Conservation (phyloP, 192 early-diverging fungal species). For the Coemansia sp. region DNA sequence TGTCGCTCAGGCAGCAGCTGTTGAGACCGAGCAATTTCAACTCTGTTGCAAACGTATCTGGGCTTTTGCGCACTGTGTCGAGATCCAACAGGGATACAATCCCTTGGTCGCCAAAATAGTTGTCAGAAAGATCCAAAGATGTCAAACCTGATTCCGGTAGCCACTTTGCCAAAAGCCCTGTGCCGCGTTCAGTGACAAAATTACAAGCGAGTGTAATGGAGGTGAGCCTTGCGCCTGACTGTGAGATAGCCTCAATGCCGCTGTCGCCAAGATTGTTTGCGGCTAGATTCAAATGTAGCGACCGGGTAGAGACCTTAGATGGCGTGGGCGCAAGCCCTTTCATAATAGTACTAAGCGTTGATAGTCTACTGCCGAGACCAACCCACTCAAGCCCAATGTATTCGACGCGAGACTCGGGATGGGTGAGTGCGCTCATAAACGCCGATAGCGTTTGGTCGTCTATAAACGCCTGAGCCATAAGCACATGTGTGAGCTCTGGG, state of each 20-base stretch:
- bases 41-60: conserved; percentile 12
- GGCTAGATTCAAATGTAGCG: conserved; percentile 44
- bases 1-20: conserved; percentile 51
- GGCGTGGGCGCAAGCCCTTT: conserved; percentile 11
- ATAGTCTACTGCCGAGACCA: conserved; percentile 35
- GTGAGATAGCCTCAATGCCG: conserved; percentile 32
- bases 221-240: conserved; percentile 22
- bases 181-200: conserved; percentile 51
- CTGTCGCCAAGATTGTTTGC: conserved; percentile 48
- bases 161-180: conserved; percentile 39
- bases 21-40: conserved; percentile 38
- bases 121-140: conserved; percentile 43
- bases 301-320: background rate
- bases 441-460: conserved; percentile 24
- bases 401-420: conserved; percentile 16
- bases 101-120: conserved; percentile 55
- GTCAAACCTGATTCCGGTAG: conserved; percentile 32
- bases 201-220: conserved; percentile 52
- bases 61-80: background rate
- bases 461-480: conserved; percentile 36
- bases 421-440: conserved; percentile 28
- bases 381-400: conserved; percentile 55
- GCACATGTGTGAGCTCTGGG: conserved; percentile 38
- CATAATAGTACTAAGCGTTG: conserved; percentile 32
- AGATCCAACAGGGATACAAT: conserved; percentile 29